Conservation (phyloP, 768 basidiomycete species). For the Hericium alpestre region DNA sequence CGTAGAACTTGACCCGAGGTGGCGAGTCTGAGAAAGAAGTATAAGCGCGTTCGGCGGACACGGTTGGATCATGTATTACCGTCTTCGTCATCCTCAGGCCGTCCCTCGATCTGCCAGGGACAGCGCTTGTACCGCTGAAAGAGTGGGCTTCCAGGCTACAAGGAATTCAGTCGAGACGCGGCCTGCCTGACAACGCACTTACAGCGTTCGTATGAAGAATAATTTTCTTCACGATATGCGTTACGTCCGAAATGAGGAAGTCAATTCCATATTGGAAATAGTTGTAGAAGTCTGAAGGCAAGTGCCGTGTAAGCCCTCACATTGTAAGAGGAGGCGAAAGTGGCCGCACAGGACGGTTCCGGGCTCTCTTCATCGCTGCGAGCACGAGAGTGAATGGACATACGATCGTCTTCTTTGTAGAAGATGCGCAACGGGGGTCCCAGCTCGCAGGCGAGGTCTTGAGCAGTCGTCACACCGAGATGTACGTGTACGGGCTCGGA, state of each 20-base stretch:
- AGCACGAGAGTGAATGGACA: constrained; percentile 65
- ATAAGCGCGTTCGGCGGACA: neutral
- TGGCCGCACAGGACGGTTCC: constrained; percentile 37
- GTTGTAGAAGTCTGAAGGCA: constrained; percentile 69
- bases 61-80: constrained; percentile 29
- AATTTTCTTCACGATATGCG: constrained; percentile 74
- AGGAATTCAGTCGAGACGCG: neutral
- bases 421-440: constrained; percentile 69
- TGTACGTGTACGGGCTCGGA: constrained; percentile 44
- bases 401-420: constrained; percentile 83
- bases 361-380: constrained; percentile 33
- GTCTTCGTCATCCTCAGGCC: constrained; percentile 76
- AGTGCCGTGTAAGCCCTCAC: neutral
- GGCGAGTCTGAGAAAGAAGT: constrained; percentile 46
- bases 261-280: constrained; percentile 90
- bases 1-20: constrained; percentile 61
- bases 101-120: constrained; percentile 78
- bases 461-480: constrained; percentile 68
- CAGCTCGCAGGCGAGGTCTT: constrained; percentile 70
- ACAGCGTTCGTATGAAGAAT: constrained; percentile 84
- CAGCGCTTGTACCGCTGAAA: constrained; percentile 91
- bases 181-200: constrained; percentile 17
- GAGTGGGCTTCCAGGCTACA: constrained; percentile 74
- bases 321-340: neutral
- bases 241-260: constrained; percentile 64